A percentile compares a stretch with the other conserved stretches of the same genome.
Conservation (phyloP, 2,329 filamentous ascomycete genomes). For the Exophiala aquamarina region DNA sequence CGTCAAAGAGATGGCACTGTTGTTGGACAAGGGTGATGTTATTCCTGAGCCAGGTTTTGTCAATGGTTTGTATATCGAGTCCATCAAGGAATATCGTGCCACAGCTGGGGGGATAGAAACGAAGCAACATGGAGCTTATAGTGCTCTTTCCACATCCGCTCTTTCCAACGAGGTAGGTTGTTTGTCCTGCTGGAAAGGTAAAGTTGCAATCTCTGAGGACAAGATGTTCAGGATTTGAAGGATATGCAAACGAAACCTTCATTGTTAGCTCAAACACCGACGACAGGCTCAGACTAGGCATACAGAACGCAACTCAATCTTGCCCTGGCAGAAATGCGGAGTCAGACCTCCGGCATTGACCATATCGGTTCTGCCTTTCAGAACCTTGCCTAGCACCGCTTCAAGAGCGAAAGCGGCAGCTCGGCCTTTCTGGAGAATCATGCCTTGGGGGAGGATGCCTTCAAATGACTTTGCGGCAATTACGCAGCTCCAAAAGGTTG, state of each 20-base stretch:
- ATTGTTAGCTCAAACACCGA: background rate
- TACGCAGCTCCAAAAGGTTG: constrained; percentile 81
- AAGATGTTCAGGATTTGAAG: constrained; percentile 61
- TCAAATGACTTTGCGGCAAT: constrained; percentile 75
- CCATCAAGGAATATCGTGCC: constrained; percentile 72
- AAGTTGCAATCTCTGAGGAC: constrained; percentile 65
- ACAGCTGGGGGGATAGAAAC: constrained; percentile 67
- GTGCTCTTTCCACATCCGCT: constrained; percentile 95
- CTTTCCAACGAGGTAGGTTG: constrained; percentile 78
- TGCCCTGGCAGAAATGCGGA: constrained; percentile 57
- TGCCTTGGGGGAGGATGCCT: constrained; percentile 70
- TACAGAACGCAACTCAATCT: constrained; percentile 70
- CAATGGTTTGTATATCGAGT: constrained; percentile 59
- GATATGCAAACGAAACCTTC: constrained; percentile 80
- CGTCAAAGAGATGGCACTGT: constrained; percentile 75
- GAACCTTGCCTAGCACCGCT: constrained; percentile 39
- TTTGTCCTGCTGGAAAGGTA: constrained; percentile 68
- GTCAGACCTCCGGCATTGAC: constrained; percentile 29
- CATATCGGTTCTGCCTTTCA: constrained; percentile 27
- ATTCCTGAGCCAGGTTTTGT: constrained; percentile 70
- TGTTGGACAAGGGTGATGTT: constrained; percentile 84
- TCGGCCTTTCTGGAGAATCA: constrained; percentile 77
- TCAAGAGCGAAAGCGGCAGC: constrained; percentile 67
- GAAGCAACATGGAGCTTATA: constrained; percentile 73
- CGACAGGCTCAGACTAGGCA: constrained; percentile 29